Evolutionary conservation across 208 protist species (phyloP), one percentile per base, ranked within the genome.

Genomic region (Blechomonas ayalai): DNA sequence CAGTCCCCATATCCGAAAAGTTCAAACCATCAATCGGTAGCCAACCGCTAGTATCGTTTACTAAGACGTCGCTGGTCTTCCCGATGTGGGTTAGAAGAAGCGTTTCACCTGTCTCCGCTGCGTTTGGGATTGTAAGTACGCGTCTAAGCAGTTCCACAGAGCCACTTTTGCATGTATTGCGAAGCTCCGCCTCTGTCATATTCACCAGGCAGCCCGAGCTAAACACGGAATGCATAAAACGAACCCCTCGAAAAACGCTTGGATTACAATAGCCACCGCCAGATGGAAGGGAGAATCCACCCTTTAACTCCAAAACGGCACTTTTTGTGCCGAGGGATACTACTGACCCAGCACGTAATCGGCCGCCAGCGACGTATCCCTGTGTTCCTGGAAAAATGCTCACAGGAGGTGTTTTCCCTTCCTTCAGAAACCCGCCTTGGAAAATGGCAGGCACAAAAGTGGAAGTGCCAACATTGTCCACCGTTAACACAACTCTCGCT

Each of bases 31-130:
- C 38, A 38, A 91, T 73, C 40, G 57, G 16, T 52, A 83, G 67
- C 82, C 82, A 91, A 48, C 67, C 79, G 9, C 52, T 55, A 23
- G 82, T 81, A 39, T 86, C 74, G 50, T 83, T 87, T n/a, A 47
- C 44, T 18, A 77, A 45, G 15, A 78, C 82, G 43, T 87, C 82
- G 52, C 67, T 83, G n/a, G 82, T 87, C 23, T 48, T 49, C 5
- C 67, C 82, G 20, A 92, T 38, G 42, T 72, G 40, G 49, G 74
- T 44, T 26, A 83, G 65, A 8, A 56, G 44, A 18, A 23, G 49
- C 37, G n/a, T 47, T 56, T 13, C 37, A 12, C 0, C 15, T 47
- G 19, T 18, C 29, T 36, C n/a, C n/a, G 47, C 36, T 13, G 31
- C 42, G 12, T 57, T 46, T 6, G 45, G 59, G 8, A 32, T 44